These are phyloP conservation scores for Setaria italica DNA, from an alignment of 202 grass and related monocot species.

Conservation along the genomic window DNA sequence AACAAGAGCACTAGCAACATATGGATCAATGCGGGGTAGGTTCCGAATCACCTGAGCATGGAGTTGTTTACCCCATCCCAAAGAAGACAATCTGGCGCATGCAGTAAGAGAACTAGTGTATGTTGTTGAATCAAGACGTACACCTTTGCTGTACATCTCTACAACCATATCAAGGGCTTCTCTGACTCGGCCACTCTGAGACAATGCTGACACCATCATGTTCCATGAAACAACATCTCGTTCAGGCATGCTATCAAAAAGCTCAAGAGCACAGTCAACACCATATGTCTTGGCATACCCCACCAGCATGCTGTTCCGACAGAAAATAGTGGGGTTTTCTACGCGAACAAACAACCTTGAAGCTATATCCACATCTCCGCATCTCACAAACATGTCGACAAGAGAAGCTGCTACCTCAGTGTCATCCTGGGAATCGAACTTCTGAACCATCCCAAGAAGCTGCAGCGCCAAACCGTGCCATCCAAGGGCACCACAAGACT, in stretches of 20 bases:
- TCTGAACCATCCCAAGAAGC: conserved; percentile 73
- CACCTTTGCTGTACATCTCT: conserved; percentile 68
- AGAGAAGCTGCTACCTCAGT: conserved; percentile 53
- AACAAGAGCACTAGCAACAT: conserved; percentile 90
- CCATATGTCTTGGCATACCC: conserved; percentile 64
- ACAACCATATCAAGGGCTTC: conserved; percentile 66
- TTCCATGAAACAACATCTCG: conserved; percentile 91
- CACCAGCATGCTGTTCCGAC: conserved; percentile 75
- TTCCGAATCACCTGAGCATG: conserved; percentile 72
- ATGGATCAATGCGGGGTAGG: conserved; percentile 62
- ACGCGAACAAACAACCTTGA: conserved; percentile 59
- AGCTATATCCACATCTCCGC: conserved; percentile 61
- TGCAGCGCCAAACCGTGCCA: conserved; percentile 61
- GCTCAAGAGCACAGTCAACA: conserved; percentile 55
- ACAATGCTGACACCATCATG: conserved; percentile 75
- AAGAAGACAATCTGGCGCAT: conserved; percentile 70
- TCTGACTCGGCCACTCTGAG: conserved; percentile 53
- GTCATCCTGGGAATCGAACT: conserved; percentile 66
- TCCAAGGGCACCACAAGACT: conserved; percentile 71
- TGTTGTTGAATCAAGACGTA: conserved; percentile 77
- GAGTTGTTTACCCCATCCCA: conserved; percentile 75
- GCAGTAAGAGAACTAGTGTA: conserved; percentile 83
- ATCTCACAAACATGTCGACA: conserved; percentile 90
- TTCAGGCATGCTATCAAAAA: conserved; percentile 81
- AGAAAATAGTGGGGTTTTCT: conserved; percentile 69